These are phyloP conservation scores for Niveomyces coronatus DNA, from an alignment of 2,329 filamentous ascomycete species.

Conservation along the genomic window DNA sequence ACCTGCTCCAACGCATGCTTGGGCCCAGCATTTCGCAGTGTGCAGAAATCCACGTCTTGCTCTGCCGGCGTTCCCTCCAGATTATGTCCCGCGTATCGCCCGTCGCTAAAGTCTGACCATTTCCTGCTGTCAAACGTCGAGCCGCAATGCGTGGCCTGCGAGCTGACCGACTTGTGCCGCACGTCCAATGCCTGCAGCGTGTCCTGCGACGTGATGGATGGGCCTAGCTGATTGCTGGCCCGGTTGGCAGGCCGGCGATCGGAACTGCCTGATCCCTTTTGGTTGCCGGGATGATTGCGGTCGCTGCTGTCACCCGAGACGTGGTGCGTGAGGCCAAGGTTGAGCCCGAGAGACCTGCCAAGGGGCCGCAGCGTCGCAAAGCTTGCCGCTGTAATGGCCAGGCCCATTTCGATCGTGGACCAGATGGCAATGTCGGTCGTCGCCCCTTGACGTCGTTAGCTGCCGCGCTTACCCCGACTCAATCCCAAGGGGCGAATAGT, in stretches of 20 bases:
- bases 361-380: constrained; percentile 33
- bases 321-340: constrained; percentile 1
- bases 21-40: too few species aligned
- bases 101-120: too few species aligned
- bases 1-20: too few species aligned
- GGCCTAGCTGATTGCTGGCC: not conserved
- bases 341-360: constrained; percentile 3
- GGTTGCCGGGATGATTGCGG: not conserved
- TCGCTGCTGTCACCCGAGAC: not conserved
- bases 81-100: too few species aligned
- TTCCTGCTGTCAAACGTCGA: not conserved
- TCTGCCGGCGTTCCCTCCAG: too few species aligned
- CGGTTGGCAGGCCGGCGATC: not conserved
- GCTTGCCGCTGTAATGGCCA: constrained; percentile 34
- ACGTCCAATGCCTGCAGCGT: constrained; percentile 1
- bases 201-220: constrained; percentile 1
- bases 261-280: too few species aligned
- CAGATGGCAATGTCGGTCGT: constrained; percentile 32
- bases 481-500: too few species aligned
- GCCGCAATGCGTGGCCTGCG: not conserved
- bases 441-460: constrained; percentile 15
- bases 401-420: constrained; percentile 33
- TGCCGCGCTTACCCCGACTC: too few species aligned
- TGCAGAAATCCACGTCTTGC: too few species aligned
- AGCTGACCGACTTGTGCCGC: constrained; percentile 1